A percentile compares a stretch with the other conserved stretches of the same genome.
phyloP scores from a whole-genome alignment of 2,329 filamentous ascomycete genomes.

The Fusarium euwallaceae region DNA sequence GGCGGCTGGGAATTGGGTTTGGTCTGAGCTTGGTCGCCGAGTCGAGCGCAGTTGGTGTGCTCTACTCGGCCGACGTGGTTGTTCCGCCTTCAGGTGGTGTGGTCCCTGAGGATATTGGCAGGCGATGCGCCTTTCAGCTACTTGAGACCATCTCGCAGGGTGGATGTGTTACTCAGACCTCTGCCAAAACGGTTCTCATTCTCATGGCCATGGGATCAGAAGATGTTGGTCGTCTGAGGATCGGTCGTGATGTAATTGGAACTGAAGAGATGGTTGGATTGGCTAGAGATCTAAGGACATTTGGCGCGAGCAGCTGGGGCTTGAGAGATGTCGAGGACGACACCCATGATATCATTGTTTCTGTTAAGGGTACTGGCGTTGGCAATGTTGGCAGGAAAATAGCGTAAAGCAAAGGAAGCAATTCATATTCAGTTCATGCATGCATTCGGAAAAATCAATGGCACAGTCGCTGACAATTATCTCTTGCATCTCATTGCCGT shows the following conservation, averaged over 20 bases:
- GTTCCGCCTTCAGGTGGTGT: slow-evolving; percentile 83
- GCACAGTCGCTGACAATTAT: slow-evolving; percentile 10
- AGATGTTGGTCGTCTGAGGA: slow-evolving; percentile 87
- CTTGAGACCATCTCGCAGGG: slow-evolving; percentile 86
- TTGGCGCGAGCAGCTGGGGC: slow-evolving; percentile 93
- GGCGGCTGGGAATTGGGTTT: slow-evolving; percentile 87
- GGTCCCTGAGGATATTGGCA: slow-evolving; percentile 91
- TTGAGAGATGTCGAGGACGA: slow-evolving; percentile 79
- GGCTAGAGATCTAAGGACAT: slow-evolving; percentile 87
- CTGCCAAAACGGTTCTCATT: slow-evolving; percentile 80
- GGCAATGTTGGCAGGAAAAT: slow-evolving; percentile 97
- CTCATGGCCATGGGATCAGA: slow-evolving; percentile 99
- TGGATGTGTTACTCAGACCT: slow-evolving; percentile 82
- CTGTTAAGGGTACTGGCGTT: slow-evolving; percentile 91
- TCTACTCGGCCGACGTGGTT: slow-evolving; percentile 89
- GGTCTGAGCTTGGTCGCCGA: slow-evolving; percentile 92
- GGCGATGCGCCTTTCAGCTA: slow-evolving; percentile 88
- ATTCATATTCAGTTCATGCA: slow-evolving; percentile 37
- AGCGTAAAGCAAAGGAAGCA: slow-evolving; percentile 56
- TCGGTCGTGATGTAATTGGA: slow-evolving; percentile 85
- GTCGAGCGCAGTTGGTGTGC: slow-evolving; percentile 81
- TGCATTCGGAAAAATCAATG: background rate
- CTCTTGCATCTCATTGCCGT: slow-evolving; percentile 25
- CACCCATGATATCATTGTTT: slow-evolving; percentile 82
- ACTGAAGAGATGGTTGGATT: slow-evolving; percentile 84